phyloP scores from a whole-genome alignment of 2,329 filamentous ascomycete species.

The Microsporum ferrugineum region DNA sequence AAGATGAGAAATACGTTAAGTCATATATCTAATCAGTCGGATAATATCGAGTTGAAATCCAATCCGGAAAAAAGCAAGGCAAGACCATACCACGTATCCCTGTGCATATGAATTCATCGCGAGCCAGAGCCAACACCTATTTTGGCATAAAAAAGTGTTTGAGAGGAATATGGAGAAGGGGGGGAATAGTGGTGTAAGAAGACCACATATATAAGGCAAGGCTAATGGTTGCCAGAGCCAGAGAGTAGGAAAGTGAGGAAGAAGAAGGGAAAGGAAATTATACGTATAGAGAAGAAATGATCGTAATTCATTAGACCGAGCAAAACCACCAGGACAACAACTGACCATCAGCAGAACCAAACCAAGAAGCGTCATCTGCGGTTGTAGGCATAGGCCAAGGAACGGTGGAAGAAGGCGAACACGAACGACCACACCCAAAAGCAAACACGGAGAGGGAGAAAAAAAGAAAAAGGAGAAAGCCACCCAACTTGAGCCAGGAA shows the following conservation, averaged over 20 bases:
- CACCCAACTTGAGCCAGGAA: neutral
- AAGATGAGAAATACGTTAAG: neutral
- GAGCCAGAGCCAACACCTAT: slow-evolving; percentile 8
- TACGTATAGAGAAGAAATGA: slow-evolving; percentile 5
- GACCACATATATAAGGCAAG: neutral
- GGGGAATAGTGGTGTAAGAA: slow-evolving; percentile 15
- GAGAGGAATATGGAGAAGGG: slow-evolving; percentile 14
- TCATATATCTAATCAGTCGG: slow-evolving; percentile 1
- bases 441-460: neutral
- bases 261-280: slow-evolving; percentile 3
- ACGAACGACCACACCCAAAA: neutral
- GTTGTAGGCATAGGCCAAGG: neutral
- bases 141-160: neutral
- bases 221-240: neutral
- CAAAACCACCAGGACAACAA: neutral
- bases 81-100: neutral
- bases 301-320: slow-evolving; percentile 7
- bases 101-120: neutral
- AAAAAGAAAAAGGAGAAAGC: neutral
- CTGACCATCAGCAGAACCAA: neutral
- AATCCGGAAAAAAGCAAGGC: neutral
- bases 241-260: slow-evolving; percentile 8
- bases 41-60: neutral
- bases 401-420: neutral
- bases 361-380: neutral